Percentiles rank a stretch among this genome's conserved stretches.
phyloP scores from a whole-genome alignment of 331 rosid species.

The Malus hybrid region DNA sequence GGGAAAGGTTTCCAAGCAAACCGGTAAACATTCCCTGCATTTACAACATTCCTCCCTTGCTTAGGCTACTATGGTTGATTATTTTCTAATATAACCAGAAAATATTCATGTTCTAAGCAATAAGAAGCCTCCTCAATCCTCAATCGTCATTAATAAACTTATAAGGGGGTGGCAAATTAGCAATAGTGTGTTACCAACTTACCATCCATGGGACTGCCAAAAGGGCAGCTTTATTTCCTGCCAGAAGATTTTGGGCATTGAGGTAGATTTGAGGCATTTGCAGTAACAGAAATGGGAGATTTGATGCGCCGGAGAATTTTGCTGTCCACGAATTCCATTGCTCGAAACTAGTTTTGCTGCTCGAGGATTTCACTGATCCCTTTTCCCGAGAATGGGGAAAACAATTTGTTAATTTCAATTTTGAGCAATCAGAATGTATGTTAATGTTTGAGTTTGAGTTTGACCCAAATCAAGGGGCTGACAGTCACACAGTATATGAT shows the following conservation, averaged over 20 bases:
- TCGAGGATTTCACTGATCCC: slow-evolving; percentile 32
- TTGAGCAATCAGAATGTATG: background rate
- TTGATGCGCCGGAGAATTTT: slow-evolving; percentile 80
- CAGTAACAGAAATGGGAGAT: slow-evolving; percentile 69
- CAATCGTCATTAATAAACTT: background rate
- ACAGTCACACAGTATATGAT: background rate
- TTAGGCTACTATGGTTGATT: background rate
- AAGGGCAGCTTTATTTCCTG: slow-evolving; percentile 67
- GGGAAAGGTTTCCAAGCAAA: slow-evolving; percentile 88
- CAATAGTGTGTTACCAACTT: background rate
- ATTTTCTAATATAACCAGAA: background rate
- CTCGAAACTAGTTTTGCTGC: slow-evolving; percentile 31
- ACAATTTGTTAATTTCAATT: background rate
- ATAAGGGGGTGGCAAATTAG: background rate
- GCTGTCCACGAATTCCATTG: slow-evolving; percentile 82
- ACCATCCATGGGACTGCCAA: slow-evolving; percentile 91
- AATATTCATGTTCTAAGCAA: background rate
- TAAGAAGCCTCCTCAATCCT: background rate
- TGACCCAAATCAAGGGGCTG: background rate
- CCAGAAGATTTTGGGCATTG: slow-evolving; percentile 63
- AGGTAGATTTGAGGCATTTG: slow-evolving; percentile 88
- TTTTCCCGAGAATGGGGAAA: slow-evolving; percentile 20
- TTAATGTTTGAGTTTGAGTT: background rate
- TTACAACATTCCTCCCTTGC: background rate
- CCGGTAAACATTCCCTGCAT: slow-evolving; percentile 92